phyloP scores from a whole-genome alignment of 345 rosid genomes.

The Rubroshorea leprosula region DNA sequence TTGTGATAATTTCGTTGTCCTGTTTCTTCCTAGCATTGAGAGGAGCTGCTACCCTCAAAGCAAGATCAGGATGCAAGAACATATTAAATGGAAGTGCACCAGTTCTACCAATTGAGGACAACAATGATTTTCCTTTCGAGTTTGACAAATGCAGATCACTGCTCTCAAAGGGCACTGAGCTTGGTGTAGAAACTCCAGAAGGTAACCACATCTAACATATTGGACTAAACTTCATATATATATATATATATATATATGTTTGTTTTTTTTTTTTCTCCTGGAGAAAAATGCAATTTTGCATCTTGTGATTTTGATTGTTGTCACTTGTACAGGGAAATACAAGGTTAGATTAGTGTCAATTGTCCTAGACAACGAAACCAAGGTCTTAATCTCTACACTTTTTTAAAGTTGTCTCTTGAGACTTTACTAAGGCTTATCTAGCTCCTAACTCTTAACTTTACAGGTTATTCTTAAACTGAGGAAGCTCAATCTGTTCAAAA shows the following conservation, averaged over 20 bases:
- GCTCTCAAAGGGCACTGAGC: slow-evolving; percentile 66
- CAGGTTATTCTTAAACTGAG: slow-evolving; percentile 64
- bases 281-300: background rate
- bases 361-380: slow-evolving; percentile 43
- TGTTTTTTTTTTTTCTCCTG: too few relatives aligned
- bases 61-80: slow-evolving; percentile 71
- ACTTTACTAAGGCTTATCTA: background rate
- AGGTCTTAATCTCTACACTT: slow-evolving; percentile 34
- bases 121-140: slow-evolving; percentile 41
- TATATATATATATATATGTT: too few relatives aligned
- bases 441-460: background rate
- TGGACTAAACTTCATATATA: too few relatives aligned
- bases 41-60: slow-evolving; percentile 83
- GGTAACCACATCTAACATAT: slow-evolving; percentile 32
- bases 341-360: slow-evolving; percentile 58
- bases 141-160: slow-evolving; percentile 49
- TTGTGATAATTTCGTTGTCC: background rate
- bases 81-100: slow-evolving; percentile 48
- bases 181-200: slow-evolving; percentile 71
- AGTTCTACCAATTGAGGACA: slow-evolving; percentile 64
- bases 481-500: slow-evolving; percentile 64
- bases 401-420: background rate
- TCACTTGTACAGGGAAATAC: slow-evolving; percentile 57
- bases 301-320: background rate
- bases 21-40: slow-evolving; percentile 39